Evolutionary conservation across 208 protist species (phyloP).

Genomic region (Trypanosoma avium): DNA sequence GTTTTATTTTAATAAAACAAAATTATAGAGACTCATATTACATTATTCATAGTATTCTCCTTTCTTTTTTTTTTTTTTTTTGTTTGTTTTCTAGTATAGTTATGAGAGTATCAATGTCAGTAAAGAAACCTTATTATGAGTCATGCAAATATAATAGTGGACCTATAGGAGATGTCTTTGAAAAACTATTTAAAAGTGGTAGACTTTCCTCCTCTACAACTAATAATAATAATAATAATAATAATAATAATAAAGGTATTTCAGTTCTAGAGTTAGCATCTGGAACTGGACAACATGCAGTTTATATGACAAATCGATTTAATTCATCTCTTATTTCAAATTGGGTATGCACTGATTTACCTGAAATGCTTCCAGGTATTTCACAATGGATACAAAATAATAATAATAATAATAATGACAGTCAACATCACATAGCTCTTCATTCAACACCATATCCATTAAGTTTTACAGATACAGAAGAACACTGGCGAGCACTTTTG

Average conservation of each 20-base stretch:
- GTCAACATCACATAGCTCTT: conserved; percentile 2
- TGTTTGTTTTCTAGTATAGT: no score
- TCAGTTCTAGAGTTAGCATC: conserved; percentile 21
- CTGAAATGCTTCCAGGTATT: conserved; percentile 14
- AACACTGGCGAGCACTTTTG: conserved; percentile 2
- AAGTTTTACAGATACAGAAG: conserved; percentile 12
- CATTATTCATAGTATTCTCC: no score
- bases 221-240: conserved; percentile 2
- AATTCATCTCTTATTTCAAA: conserved; percentile 2
- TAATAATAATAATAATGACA: no score
- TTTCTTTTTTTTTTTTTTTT: no score
- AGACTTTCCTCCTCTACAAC: neutral
- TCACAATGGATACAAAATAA: conserved; percentile 9
- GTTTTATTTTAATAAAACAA: no score
- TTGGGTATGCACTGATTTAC: conserved; percentile 23
- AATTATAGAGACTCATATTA: no score
- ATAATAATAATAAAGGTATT: neutral
- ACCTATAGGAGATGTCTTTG: conserved; percentile 21
- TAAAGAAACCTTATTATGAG: conserved; percentile 21
- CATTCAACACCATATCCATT: conserved; percentile 7
- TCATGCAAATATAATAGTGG: conserved; percentile 24
- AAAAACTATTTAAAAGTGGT: neutral
- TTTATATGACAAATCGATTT: conserved; percentile 21
- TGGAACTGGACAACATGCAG: conserved; percentile 14
- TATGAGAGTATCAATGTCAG: no score